Percentiles rank a stretch among this genome's conserved stretches.
phyloP scores from a whole-genome alignment of 148 eudicot genomes.

The Suaeda aralocaspica region DNA sequence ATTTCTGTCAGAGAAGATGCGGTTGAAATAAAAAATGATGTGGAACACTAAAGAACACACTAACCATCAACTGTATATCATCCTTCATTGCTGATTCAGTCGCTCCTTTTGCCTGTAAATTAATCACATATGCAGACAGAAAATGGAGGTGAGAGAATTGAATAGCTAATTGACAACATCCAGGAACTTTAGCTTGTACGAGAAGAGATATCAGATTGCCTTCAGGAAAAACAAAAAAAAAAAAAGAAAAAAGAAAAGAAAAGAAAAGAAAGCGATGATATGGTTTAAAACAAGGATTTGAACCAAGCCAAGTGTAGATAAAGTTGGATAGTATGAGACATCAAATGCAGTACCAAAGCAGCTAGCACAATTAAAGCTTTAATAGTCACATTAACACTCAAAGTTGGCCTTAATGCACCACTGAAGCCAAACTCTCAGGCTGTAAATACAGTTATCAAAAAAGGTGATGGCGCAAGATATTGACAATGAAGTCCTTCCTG shows the following conservation, averaged over 20 bases:
- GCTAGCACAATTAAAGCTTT: too few species aligned
- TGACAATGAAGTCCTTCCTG: too few species aligned
- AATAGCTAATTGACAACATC: background rate
- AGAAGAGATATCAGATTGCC: background rate
- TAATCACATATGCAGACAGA: constrained; percentile 2
- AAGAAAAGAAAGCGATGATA: background rate
- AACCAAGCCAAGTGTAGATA: background rate
- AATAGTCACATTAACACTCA: too few species aligned
- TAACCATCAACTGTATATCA: constrained; percentile 74
- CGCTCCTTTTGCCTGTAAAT: constrained; percentile 82
- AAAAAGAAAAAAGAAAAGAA: background rate
- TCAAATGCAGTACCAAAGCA: background rate
- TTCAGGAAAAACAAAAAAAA: too few species aligned
- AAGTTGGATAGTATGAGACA: background rate
- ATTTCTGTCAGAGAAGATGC: constrained; percentile 15
- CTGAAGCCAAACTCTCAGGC: too few species aligned
- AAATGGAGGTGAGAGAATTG: background rate
- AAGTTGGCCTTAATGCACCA: too few species aligned
- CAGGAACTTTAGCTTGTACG: background rate
- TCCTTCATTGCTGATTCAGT: constrained; percentile 71
- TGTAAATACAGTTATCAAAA: too few species aligned
- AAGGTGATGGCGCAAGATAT: too few species aligned
- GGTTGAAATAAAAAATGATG: background rate
- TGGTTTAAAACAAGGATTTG: background rate
- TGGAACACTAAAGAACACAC: constrained; percentile 21